phyloP scores from a whole-genome alignment of 345 rosid genomes.

The Microthlaspi erraticum region DNA sequence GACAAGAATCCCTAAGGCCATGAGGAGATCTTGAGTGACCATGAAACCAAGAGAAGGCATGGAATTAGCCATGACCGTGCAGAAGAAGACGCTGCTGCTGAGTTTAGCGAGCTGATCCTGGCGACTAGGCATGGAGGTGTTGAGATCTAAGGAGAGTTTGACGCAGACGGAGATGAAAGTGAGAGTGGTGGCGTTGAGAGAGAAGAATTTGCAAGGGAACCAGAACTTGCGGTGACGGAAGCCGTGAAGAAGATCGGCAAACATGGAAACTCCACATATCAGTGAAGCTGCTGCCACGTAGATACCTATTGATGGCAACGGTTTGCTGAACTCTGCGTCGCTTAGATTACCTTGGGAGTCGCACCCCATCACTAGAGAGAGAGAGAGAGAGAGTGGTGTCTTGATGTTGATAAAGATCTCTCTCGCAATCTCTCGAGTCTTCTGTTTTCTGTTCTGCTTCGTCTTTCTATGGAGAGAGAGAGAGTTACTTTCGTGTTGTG shows the following conservation, averaged over 20 bases:
- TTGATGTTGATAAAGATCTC: neutral
- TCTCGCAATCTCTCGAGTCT: no score
- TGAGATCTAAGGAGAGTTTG: conserved; percentile 84
- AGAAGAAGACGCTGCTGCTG: conserved; percentile 74
- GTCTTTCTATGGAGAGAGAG: no score
- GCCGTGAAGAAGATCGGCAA: conserved; percentile 60
- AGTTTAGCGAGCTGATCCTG: conserved; percentile 89
- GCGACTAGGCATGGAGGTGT: conserved; percentile 84
- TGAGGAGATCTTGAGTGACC: conserved; percentile 60
- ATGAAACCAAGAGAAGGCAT: conserved; percentile 88
- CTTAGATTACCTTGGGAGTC: conserved; percentile 61
- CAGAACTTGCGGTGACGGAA: conserved; percentile 64
- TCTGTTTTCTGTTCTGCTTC: no score
- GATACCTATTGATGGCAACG: conserved; percentile 84
- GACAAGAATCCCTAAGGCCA: conserved; percentile 74
- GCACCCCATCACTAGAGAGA: conserved; percentile 56
- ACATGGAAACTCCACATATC: conserved; percentile 72
- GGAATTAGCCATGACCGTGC: conserved; percentile 75
- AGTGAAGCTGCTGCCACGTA: conserved; percentile 82
- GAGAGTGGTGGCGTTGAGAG: conserved; percentile 80
- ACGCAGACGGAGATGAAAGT: conserved; percentile 66
- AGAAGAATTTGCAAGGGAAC: conserved; percentile 73
- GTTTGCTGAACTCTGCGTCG: conserved; percentile 62
- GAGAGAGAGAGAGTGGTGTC: neutral
- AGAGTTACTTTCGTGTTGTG: no score